phyloP scores from a whole-genome alignment of 805 yeast genomes.

The Suhomyces sp. region DNA sequence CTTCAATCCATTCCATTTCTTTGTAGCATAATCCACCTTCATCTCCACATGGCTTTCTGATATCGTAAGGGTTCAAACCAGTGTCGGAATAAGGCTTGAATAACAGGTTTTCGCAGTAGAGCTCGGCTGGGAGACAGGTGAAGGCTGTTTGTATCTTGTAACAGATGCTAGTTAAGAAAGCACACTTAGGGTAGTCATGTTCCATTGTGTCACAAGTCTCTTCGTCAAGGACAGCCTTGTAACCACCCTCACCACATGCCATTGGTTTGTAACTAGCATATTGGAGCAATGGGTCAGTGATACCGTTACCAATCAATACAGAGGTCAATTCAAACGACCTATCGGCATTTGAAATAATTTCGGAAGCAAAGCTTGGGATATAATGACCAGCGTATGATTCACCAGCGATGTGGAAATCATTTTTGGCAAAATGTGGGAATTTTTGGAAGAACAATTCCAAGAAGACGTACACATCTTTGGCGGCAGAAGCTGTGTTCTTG shows the following conservation, averaged over 20 bases:
- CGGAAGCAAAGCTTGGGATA: conserved; percentile 23
- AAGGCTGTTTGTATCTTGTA: conserved; percentile 31
- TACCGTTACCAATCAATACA: conserved; percentile 46
- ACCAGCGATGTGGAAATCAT: conserved; percentile 28
- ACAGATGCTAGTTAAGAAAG: conserved; percentile 29
- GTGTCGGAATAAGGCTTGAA: conserved; percentile 40
- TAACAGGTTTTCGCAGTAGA: conserved; percentile 29
- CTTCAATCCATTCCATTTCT: conserved; percentile 48
- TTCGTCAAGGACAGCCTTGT: conserved; percentile 32
- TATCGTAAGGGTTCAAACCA: conserved; percentile 65
- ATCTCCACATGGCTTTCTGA: conserved; percentile 50
- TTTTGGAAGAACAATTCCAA: conserved; percentile 27
- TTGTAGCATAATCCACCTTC: conserved; percentile 51
- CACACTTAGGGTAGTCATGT: conserved; percentile 35
- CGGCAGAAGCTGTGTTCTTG: conserved; percentile 18
- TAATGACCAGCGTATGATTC: conserved; percentile 29
- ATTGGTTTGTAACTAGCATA: conserved; percentile 40
- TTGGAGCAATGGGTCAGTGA: conserved; percentile 44
- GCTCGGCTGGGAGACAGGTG: conserved; percentile 41
- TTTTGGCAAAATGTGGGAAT: conserved; percentile 19
- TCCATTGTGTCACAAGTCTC: conserved; percentile 37
- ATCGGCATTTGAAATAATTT: conserved; percentile 22
- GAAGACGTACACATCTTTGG: conserved; percentile 20
- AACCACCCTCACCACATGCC: conserved; percentile 48
- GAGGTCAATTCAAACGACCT: conserved; percentile 32